Evolutionary conservation across 805 yeast genomes (phyloP), one percentile per base, ranked within the genome.

Genomic region (Schwanniomyces sp.): DNA sequence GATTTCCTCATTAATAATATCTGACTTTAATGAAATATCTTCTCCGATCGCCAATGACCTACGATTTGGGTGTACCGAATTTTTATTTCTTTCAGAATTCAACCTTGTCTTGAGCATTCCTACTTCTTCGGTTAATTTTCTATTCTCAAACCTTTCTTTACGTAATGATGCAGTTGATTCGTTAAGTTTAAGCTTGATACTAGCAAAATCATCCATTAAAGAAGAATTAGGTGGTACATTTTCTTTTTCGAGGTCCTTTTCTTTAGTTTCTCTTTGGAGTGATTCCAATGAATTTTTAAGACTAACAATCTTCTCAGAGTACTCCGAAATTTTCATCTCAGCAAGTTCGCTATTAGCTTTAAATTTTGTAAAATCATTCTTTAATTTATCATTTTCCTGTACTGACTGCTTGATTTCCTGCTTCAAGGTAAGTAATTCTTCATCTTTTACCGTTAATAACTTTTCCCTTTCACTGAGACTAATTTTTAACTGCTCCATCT

Each of bases 41-140:
- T 70, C 74, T 3, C 73, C 74, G 11, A 65, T 52, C 7, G 70
- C 68, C 38, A 69, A 43, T 1, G 74, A 69, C 29, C 71, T 55
- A 46, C 72, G 52, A 51, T 57, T 53, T 44, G 58, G 59, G 14
- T 54, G 49, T 45, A 57, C 44, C n/a, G 58, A 56, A 34, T 65
- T 64, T 66, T 72, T 51, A 74, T 58, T 43, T 67, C 79, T 56
- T 79, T 82, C 85, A n/a, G 85, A 74, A 2, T 86, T 84, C n/a
- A 83, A 61, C 54, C 88, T 75, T 1, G 84, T 78, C 53, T 84
- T 86, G 11, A 87, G 63, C 54, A 85, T 67, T 28, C 76, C 74
- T 44, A 85, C 57, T 49, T 85, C 89, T 40, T 85, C 82, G 21
- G 72, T 67, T 39, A 85, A 61, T 49, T 65, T 77, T 62, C 56